Evolutionary conservation across 2,329 filamentous ascomycete genomes (phyloP).

Genomic region (Thyridium curvatum): DNA sequence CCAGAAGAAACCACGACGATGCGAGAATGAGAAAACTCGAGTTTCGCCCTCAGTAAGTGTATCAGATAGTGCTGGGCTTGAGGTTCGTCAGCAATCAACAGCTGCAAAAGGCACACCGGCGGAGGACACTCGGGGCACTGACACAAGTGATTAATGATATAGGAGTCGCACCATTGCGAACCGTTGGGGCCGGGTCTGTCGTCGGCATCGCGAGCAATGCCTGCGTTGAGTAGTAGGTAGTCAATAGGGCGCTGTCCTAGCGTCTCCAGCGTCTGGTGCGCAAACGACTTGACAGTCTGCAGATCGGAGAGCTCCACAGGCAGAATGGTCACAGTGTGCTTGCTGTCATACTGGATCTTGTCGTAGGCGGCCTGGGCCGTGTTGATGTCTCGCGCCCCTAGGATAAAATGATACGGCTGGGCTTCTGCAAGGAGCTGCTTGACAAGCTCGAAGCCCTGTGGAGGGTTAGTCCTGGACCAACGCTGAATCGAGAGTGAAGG

Average conservation of each 20-base stretch:
- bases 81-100: not conserved
- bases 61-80: constrained; percentile 46
- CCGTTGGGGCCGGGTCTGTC: constrained; percentile 26
- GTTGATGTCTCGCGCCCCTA: constrained; percentile 40
- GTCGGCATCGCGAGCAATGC: constrained; percentile 25
- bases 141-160: constrained; percentile 48
- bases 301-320: constrained; percentile 42
- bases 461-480: not conserved
- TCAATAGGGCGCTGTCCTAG: constrained; percentile 36
- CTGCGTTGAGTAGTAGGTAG: constrained; percentile 45
- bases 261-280: constrained; percentile 31
- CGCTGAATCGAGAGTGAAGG: not conserved
- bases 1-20: constrained; percentile 46
- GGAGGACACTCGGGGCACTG: too few relatives aligned
- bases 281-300: constrained; percentile 37
- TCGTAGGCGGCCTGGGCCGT: constrained; percentile 33
- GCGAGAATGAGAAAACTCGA: constrained; percentile 36
- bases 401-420: constrained; percentile 40
- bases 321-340: constrained; percentile 35
- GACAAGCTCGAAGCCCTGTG: constrained; percentile 44
- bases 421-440: constrained; percentile 40
- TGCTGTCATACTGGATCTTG: constrained; percentile 32
- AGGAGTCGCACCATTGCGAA: constrained; percentile 41
- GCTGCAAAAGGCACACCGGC: too few relatives aligned
- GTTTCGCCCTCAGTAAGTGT: constrained; percentile 39